These are phyloP conservation scores for Stagonosporopsis rhizophila DNA, from an alignment of 2,329 filamentous ascomycete species.

Conservation along the genomic window DNA sequence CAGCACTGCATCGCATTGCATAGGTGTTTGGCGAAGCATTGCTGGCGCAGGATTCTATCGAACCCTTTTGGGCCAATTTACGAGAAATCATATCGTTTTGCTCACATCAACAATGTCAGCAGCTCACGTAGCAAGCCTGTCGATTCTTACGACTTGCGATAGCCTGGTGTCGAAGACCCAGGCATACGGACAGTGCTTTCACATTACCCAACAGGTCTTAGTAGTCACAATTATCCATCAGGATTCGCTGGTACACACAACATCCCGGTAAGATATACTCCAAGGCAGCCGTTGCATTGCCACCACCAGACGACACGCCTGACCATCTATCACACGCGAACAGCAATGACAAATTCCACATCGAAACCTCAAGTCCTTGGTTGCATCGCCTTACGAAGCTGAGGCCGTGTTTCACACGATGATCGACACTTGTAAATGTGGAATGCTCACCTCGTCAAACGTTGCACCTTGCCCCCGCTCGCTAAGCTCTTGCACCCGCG, in stretches of 20 bases:
- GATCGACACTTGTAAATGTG: not conserved
- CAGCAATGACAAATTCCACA: not conserved
- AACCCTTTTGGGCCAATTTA: not conserved
- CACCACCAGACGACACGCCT: not conserved
- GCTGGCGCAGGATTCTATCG: not conserved
- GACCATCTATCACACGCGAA: not conserved
- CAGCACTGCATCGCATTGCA: slow-evolving; percentile 6
- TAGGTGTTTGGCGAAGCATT: slow-evolving; percentile 4
- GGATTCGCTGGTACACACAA: not conserved
- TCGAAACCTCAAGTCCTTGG: not conserved
- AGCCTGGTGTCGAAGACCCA: not conserved
- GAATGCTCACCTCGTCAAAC: not conserved
- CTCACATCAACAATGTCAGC: not conserved
- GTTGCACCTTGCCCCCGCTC: too few relatives aligned
- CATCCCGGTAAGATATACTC: not conserved
- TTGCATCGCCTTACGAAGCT: too few relatives aligned
- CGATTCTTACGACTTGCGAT: not conserved
- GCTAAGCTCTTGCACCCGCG: too few relatives aligned
- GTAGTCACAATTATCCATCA: not conserved
- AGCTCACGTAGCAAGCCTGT: not conserved
- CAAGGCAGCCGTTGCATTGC: not conserved
- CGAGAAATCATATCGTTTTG: not conserved
- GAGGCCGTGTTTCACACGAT: not conserved
- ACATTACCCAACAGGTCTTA: too few relatives aligned
- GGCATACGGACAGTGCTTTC: not conserved